Conservation (phyloP, 2,329 filamentous ascomycete genomes). For the Myotisia sp. region DNA sequence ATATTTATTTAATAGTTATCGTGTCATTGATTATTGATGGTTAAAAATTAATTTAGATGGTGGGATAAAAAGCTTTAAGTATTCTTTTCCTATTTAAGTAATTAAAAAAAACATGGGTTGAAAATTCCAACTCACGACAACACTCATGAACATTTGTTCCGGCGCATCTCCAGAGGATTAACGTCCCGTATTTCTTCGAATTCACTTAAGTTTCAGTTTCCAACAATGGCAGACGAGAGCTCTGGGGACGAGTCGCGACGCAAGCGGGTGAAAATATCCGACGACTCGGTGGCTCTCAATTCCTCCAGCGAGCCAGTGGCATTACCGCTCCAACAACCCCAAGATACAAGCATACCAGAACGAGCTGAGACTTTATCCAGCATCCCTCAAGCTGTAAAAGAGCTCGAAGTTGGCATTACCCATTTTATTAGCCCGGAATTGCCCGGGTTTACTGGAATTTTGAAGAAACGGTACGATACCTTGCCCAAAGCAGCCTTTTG, state of each 20-base stretch:
- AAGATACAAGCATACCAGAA: conserved; percentile 1
- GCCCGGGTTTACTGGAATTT: conserved; percentile 46
- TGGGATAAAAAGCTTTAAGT: no score
- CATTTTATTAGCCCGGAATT: conserved; percentile 46
- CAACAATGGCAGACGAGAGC: conserved; percentile 4
- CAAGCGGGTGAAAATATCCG: conserved; percentile 15
- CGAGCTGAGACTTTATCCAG: conserved; percentile 4
- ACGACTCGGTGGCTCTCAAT: conserved; percentile 3
- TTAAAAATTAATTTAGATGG: no score
- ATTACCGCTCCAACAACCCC: conserved; percentile 1
- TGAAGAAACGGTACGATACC: conserved; percentile 50
- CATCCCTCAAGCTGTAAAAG: conserved; percentile 25
- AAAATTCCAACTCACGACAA: no score
- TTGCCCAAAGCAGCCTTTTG: not conserved
- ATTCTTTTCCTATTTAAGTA: no score
- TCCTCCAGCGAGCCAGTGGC: conserved; percentile 1
- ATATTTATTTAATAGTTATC: no score
- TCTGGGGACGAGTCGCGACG: conserved; percentile 9
- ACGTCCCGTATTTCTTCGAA: no score
- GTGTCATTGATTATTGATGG: no score
- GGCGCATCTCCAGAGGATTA: no score
- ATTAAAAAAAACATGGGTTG: no score
- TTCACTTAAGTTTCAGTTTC: no score
- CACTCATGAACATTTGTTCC: no score
- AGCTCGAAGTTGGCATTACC: conserved; percentile 45